phyloP scores from a whole-genome alignment of 2,329 filamentous ascomycete genomes.

The Colletotrichum echinochloae region DNA sequence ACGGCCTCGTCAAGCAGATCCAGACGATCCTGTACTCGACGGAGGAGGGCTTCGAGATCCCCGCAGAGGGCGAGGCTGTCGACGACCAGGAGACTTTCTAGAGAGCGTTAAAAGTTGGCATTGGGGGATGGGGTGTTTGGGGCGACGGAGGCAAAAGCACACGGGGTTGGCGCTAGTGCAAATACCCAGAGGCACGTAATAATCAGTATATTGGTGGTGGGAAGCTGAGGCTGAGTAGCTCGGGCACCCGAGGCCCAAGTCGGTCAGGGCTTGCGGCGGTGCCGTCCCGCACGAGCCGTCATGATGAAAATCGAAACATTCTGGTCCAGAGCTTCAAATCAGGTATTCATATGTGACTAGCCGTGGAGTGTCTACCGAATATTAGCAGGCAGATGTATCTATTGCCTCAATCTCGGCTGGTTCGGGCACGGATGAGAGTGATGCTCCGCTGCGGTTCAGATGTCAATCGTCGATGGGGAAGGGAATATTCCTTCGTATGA shows the following conservation, averaged over 20 bases:
- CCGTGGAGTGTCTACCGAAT: neutral
- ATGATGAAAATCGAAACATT: constrained; percentile 35
- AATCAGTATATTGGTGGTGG: constrained; percentile 37
- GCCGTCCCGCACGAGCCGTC: constrained; percentile 28
- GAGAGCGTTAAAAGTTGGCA: constrained; percentile 31
- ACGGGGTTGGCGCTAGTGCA: constrained; percentile 40
- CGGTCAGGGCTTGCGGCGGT: constrained; percentile 21
- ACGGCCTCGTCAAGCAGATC: constrained; percentile 92
- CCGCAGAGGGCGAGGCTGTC: constrained; percentile 77
- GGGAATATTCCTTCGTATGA: neutral
- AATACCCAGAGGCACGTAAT: constrained; percentile 39
- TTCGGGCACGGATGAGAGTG: neutral
- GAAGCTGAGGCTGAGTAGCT: constrained; percentile 30
- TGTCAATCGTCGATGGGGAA: neutral
- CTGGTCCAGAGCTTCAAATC: constrained; percentile 5
- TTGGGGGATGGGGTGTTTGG: constrained; percentile 23
- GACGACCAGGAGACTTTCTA: constrained; percentile 87
- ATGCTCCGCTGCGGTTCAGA: too few species aligned
- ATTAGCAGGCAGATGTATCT: too few species aligned
- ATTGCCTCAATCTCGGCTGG: neutral
- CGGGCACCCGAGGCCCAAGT: constrained; percentile 13
- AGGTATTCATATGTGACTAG: neutral
- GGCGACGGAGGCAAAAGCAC: constrained; percentile 26
- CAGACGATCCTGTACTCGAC: constrained; percentile 98
- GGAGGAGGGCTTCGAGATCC: constrained; percentile 92